Conservation (phyloP, 257 asterid genomes). For the Gentiana macrophylla region DNA sequence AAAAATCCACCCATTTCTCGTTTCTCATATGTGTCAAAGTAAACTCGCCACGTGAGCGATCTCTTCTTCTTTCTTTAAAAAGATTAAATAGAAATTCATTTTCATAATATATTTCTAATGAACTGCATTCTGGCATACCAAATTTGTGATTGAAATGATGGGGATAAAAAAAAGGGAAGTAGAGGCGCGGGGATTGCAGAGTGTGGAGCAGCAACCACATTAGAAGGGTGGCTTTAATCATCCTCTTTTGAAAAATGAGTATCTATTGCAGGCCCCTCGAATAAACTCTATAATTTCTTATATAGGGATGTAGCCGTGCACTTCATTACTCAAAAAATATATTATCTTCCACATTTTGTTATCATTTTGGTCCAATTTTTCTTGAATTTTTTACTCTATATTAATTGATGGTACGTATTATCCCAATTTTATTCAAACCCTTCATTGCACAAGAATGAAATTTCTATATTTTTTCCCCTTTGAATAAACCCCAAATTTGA, state of each 20-base stretch:
- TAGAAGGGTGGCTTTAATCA: conserved; percentile 1
- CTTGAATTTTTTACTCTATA: neutral
- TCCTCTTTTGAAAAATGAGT: conserved; percentile 8
- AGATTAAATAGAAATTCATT: too few species aligned
- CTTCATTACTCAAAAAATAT: conserved; percentile 9
- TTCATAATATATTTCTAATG: too few species aligned
- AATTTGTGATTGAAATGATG: neutral
- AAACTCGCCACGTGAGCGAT: too few species aligned
- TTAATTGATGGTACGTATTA: neutral
- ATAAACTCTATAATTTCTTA: conserved; percentile 8
- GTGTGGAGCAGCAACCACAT: neutral
- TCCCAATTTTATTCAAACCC: neutral
- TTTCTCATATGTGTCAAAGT: too few species aligned
- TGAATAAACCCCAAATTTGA: neutral
- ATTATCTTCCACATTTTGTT: neutral
- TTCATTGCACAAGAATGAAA: neutral
- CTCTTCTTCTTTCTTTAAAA: too few species aligned
- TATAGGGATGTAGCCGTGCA: conserved; percentile 2
- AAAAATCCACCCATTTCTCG: too few species aligned
- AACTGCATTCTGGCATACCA: too few species aligned
- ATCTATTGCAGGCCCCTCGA: conserved; percentile 19
- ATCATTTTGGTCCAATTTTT: neutral
- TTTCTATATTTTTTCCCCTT: conserved; percentile 6
- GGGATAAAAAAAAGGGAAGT: neutral
- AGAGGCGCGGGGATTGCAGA: neutral